These are phyloP conservation scores for Hypsizygus marmoreus DNA, from an alignment of 768 basidiomycete genomes.

Conservation along the genomic window DNA sequence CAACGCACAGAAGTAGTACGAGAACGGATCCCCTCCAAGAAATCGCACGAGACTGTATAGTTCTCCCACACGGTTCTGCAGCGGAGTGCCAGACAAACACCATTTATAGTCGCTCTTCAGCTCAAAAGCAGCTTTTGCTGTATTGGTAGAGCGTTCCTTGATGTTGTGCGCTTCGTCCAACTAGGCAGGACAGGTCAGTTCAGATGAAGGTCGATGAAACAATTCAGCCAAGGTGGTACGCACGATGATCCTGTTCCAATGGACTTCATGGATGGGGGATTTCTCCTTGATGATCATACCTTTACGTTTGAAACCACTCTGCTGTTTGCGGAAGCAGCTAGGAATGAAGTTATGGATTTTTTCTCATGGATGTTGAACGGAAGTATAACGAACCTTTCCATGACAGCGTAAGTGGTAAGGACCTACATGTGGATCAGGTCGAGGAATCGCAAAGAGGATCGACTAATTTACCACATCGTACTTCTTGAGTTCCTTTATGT, in stretches of 20 bases:
- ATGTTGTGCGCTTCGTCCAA: constrained; percentile 98
- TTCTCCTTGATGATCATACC: constrained; percentile 84
- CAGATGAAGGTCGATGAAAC: neutral
- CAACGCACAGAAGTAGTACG: constrained; percentile 84
- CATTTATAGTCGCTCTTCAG: constrained; percentile 79
- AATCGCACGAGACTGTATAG: constrained; percentile 93
- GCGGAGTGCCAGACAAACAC: constrained; percentile 96
- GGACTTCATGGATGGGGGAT: constrained; percentile 79
- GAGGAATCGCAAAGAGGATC: neutral
- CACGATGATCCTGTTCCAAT: constrained; percentile 83
- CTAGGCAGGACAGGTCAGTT: constrained; percentile 32
- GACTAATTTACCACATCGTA: constrained; percentile 74
- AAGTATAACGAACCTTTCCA: constrained; percentile 55
- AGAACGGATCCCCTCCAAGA: constrained; percentile 90
- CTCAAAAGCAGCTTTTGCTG: constrained; percentile 96
- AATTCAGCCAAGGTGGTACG: constrained; percentile 26
- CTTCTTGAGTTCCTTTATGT: constrained; percentile 70
- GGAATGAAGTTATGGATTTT: neutral
- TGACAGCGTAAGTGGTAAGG: constrained; percentile 82
- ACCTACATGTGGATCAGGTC: constrained; percentile 44
- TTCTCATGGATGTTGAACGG: neutral
- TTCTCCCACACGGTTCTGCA: constrained; percentile 99
- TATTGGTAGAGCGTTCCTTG: constrained; percentile 93
- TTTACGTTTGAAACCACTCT: constrained; percentile 88
- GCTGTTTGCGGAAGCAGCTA: constrained; percentile 90